These are phyloP conservation scores for Nicotiana otophora DNA, from an alignment of 257 asterid genomes.

Conservation along the genomic window DNA sequence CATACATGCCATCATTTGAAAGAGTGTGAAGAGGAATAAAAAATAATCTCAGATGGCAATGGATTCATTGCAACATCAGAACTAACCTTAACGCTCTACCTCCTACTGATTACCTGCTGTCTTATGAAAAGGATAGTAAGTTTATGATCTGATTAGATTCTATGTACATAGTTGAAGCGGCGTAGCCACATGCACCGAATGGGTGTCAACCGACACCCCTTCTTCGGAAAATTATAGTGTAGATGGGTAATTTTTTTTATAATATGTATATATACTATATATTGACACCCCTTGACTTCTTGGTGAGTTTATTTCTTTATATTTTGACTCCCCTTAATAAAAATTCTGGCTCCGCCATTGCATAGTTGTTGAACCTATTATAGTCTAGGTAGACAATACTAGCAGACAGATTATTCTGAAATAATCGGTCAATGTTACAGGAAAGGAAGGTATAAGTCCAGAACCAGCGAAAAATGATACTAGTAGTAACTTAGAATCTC, in stretches of 20 bases:
- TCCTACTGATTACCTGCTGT: neutral
- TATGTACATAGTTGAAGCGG: neutral
- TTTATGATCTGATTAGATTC: neutral
- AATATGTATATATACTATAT: neutral
- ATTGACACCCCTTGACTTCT: no score
- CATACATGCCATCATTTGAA: neutral
- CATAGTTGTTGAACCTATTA: neutral
- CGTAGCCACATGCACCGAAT: no score
- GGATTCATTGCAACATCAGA: neutral
- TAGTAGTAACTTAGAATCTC: neutral
- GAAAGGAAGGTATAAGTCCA: neutral
- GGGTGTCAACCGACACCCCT: no score
- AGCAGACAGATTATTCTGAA: neutral
- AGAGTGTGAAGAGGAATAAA: neutral
- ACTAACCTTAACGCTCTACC: neutral
- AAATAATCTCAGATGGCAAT: neutral
- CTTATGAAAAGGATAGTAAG: neutral
- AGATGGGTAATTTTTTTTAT: no score
- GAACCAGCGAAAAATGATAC: neutral
- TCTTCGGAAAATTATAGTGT: no score
- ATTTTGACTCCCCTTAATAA: no score
- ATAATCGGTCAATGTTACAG: neutral
- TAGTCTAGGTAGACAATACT: neutral
- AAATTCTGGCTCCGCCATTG: no score
- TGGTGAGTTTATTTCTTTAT: no score